Base-by-base conservation (phyloP, 225 moss, liverwort and hornwort genomes). In the Marchantia paleacea region DNA sequence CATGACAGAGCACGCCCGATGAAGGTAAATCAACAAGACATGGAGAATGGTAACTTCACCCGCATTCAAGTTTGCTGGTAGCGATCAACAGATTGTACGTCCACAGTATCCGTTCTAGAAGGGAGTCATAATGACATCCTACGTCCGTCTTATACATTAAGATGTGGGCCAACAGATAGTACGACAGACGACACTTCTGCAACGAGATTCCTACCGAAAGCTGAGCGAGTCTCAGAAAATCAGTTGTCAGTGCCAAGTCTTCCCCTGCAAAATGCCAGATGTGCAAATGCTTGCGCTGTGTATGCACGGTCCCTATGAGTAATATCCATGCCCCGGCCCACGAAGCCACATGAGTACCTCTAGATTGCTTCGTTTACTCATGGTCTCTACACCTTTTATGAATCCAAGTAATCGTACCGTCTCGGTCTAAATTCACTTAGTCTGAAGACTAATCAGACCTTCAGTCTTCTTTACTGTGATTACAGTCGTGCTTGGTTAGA, bases 91-190 rank as follows among this genome's bases (percentile, higher is more conserved):
- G 68, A 68, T 25, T 68, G 68, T 68, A 68, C 68, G 68, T 68
- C 68, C 31, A 68, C 68, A 68, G 68, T 68, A 31, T 68, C 68
- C 68, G 68, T 68, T 68, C 68, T 68, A 68, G 68, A 68, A 68
- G 30, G 28, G 68, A 3, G 14, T 68, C 68, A 68, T 68, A 30
- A 68, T 68, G 28, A 31, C 14, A 28, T 29, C 24, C 16, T 68
- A 68, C 68, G 31, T 68, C 31, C 68, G 68, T 67, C 68, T 28
- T 68, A 68, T 29, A 68, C 29, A 30, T 68, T 68, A 68, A 68
- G 68, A 68, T 68, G 68, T 68, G 30, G 68, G 28, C 68, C 68
- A 68, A 68, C 68, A 68, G 68, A 68, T 29, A 68, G 68, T 68
- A 68, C 68, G 68, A 68, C 29, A 31, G 30, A n/a, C 62, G 62